A percentile compares a stretch with the other conserved stretches of the same genome.
These are phyloP conservation scores for Hanseniaspora valbyensis DNA, from an alignment of 805 yeast genomes.

Conservation along the genomic window DNA sequence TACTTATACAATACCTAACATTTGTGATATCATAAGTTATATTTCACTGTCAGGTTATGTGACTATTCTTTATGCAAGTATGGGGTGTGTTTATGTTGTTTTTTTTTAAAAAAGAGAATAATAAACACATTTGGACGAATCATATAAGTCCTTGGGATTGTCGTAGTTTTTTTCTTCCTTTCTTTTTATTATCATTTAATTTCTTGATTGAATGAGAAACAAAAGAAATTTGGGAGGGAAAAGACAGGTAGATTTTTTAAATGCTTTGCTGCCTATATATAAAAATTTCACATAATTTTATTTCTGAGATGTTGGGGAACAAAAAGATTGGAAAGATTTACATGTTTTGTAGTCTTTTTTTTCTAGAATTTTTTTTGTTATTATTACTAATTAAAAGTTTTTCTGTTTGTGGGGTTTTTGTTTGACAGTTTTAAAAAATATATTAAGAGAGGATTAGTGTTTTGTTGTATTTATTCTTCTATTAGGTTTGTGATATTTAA, in stretches of 20 bases:
- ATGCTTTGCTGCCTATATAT: constrained; percentile 12
- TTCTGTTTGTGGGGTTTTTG: not conserved
- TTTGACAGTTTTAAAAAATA: not conserved
- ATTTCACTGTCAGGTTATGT: not conserved
- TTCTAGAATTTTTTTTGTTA: not conserved
- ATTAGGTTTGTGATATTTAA: not conserved
- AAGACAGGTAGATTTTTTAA: not conserved
- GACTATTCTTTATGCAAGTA: not conserved
- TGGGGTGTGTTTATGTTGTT: not conserved
- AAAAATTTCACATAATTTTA: not conserved
- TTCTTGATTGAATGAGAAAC: not conserved
- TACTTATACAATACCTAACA: constrained; percentile 13
- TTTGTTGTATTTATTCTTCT: not conserved
- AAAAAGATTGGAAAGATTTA: not conserved
- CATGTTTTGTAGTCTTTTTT: not conserved
- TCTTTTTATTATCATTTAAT: not conserved
- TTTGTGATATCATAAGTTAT: constrained; percentile 4
- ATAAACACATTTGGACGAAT: not conserved
- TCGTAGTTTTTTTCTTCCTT: not conserved
- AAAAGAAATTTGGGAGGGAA: not conserved
- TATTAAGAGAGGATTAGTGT: too few relatives aligned
- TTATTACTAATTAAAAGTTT: not conserved
- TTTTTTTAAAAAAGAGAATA: not conserved
- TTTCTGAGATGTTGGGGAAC: constrained; percentile 12
- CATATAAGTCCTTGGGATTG: constrained; percentile 1